phyloP scores from a whole-genome alignment of 2,329 filamentous ascomycete species.

The Dactylellina drechsleri region DNA sequence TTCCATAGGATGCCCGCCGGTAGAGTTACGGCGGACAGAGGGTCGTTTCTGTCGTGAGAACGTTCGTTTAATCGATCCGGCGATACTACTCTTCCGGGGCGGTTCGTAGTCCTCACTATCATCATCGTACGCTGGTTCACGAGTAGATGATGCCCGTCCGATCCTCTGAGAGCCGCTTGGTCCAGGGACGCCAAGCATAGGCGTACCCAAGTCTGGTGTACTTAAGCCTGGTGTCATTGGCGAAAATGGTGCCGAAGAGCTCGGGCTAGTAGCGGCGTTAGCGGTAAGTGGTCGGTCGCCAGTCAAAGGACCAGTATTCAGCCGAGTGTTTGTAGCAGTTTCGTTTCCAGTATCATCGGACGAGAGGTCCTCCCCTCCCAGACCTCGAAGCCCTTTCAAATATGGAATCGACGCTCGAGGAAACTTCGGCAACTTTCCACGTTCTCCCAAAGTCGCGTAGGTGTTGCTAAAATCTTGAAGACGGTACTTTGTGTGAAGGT shows the following conservation, averaged over 20 bases:
- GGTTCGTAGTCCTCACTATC: slow-evolving; percentile 63
- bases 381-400: slow-evolving; percentile 79
- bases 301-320: slow-evolving; percentile 23
- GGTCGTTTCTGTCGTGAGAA: slow-evolving; percentile 65
- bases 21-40: slow-evolving; percentile 60
- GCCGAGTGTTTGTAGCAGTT: slow-evolving; percentile 51
- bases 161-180: slow-evolving; percentile 2
- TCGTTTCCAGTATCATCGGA: slow-evolving; percentile 59
- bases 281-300: slow-evolving; percentile 34
- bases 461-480: slow-evolving; percentile 80
- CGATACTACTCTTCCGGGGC: slow-evolving; percentile 51
- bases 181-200: slow-evolving; percentile 14
- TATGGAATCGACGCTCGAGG: slow-evolving; percentile 90
- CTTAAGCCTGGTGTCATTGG: not conserved
- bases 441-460: slow-evolving; percentile 75
- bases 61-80: slow-evolving; percentile 43
- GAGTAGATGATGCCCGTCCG: slow-evolving; percentile 4
- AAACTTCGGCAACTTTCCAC: slow-evolving; percentile 82
- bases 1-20: slow-evolving; percentile 48
- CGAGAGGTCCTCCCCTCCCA: slow-evolving; percentile 78
- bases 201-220: slow-evolving; percentile 11
- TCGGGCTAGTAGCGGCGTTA: slow-evolving; percentile 30
- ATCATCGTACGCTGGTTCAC: slow-evolving; percentile 65
- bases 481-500: slow-evolving; percentile 93
- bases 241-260: slow-evolving; percentile 1